Conservation (phyloP, 1,284 basidiomycete species). For the Boletus semigastroideus region DNA sequence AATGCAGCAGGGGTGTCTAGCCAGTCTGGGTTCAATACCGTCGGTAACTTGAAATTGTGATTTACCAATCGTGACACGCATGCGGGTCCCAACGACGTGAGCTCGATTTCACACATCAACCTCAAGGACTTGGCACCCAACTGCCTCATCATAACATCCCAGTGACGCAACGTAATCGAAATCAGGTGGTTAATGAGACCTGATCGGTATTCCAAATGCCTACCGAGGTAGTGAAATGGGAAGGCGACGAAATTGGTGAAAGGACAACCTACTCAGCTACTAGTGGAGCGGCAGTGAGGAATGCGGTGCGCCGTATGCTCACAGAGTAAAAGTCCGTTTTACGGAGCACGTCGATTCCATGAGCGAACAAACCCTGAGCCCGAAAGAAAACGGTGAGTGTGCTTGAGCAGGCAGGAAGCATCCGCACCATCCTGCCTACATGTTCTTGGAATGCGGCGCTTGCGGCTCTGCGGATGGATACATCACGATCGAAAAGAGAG, state of each 20-base stretch:
- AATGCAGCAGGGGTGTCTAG: constrained; percentile 60
- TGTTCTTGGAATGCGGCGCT: constrained; percentile 98
- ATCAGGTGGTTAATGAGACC: constrained; percentile 77
- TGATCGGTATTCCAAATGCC: constrained; percentile 69
- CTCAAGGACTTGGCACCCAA: constrained; percentile 80
- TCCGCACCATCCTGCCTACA: constrained; percentile 86
- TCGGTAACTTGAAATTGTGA: constrained; percentile 6
- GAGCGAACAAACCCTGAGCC: constrained; percentile 78
- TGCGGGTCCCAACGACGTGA: constrained; percentile 50
- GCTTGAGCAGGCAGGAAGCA: constrained; percentile 6
- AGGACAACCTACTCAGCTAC: constrained; percentile 71
- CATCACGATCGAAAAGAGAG: constrained; percentile 89
- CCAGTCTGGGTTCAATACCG: constrained; percentile 9
- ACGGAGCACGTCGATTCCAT: constrained; percentile 90
- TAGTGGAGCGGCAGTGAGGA: constrained; percentile 78
- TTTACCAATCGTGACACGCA: constrained; percentile 54
- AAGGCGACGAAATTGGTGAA: constrained; percentile 2
- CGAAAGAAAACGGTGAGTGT: constrained; percentile 15
- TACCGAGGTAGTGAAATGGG: constrained; percentile 28
- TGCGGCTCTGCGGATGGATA: constrained; percentile 93
- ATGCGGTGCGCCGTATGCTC: constrained; percentile 82
- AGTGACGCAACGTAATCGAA: constrained; percentile 79
- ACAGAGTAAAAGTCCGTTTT: constrained; percentile 96
- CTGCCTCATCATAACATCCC: constrained; percentile 83
- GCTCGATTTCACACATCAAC: constrained; percentile 63